Conservation (phyloP, 371 early-diverging fungal species). For the Apophysomyces variabilis region DNA sequence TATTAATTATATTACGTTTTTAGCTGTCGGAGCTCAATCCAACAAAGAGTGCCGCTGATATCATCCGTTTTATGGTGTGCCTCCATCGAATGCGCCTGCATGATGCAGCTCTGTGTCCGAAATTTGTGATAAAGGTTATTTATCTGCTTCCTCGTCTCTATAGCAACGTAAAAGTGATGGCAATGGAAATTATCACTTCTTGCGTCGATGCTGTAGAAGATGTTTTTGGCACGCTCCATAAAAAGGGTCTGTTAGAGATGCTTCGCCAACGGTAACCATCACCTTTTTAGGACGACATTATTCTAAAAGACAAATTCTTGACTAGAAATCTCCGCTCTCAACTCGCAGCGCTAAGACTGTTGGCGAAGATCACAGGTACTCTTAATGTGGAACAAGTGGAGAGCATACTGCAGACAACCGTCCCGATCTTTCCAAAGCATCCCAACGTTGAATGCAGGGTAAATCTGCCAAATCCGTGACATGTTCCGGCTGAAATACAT, state of each 20-base stretch:
- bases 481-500: background rate
- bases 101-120: slow-evolving; percentile 39
- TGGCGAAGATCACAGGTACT: slow-evolving; percentile 48
- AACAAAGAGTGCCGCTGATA: background rate
- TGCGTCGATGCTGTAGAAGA: slow-evolving; percentile 50
- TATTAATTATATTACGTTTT: background rate
- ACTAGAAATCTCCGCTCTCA: slow-evolving; percentile 64
- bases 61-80: slow-evolving; percentile 36
- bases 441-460: slow-evolving; percentile 54
- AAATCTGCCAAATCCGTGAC: slow-evolving; percentile 15
- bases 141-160: slow-evolving; percentile 41
- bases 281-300: background rate
- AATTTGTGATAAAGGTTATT: slow-evolving; percentile 38
- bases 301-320: background rate
- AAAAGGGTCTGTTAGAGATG: slow-evolving; percentile 24
- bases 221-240: slow-evolving; percentile 41
- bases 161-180: slow-evolving; percentile 41
- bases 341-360: slow-evolving; percentile 50
- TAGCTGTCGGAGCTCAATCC: background rate
- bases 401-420: slow-evolving; percentile 41
- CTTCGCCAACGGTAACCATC: slow-evolving; percentile 41
- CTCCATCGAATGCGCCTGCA: slow-evolving; percentile 52
- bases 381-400: slow-evolving; percentile 45
- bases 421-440: slow-evolving; percentile 43
- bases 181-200: slow-evolving; percentile 60